A percentile compares a stretch with the other conserved stretches of the same genome.
phyloP scores from a whole-genome alignment of 2,329 filamentous ascomycete species.

The Fusarium continuum region DNA sequence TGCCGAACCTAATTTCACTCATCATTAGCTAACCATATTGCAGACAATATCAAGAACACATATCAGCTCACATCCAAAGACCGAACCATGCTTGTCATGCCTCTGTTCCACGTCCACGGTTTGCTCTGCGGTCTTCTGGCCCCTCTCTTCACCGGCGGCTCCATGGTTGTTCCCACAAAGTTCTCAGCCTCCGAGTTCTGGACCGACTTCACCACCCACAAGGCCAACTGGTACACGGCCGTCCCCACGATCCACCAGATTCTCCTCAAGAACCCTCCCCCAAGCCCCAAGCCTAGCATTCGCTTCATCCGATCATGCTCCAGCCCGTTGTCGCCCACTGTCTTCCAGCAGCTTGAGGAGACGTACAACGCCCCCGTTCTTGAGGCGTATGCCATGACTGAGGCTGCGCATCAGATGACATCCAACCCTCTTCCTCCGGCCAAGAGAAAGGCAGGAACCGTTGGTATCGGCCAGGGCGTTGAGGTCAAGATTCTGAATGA shows the following conservation, averaged over 20 bases:
- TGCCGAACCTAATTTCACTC: conserved; percentile 35
- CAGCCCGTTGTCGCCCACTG: conserved; percentile 82
- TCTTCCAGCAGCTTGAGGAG: conserved; percentile 80
- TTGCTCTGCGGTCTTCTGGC: conserved; percentile 83
- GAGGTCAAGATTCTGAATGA: conserved; percentile 81
- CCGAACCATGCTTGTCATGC: conserved; percentile 88
- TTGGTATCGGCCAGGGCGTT: conserved; percentile 84
- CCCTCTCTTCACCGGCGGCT: conserved; percentile 78
- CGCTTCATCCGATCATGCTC: conserved; percentile 91
- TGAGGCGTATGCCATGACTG: conserved; percentile 93
- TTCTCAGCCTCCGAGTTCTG: conserved; percentile 89
- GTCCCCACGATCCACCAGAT: conserved; percentile 95
- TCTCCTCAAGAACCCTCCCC: conserved; percentile 76
- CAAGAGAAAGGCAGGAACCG: conserved; percentile 81
- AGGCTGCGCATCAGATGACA: conserved; percentile 87
- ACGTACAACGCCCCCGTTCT: conserved; percentile 82
- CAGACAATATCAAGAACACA: conserved; percentile 79
- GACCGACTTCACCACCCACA: conserved; percentile 75
- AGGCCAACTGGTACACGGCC: conserved; percentile 91
- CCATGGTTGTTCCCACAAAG: conserved; percentile 78
- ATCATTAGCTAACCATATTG: neutral
- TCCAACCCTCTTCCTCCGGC: conserved; percentile 76
- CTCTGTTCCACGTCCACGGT: conserved; percentile 91
- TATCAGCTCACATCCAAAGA: conserved; percentile 77
- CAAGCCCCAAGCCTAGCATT: conserved; percentile 74